These are phyloP conservation scores for Calocera viscosa DNA, from an alignment of 768 basidiomycete species.

Conservation along the genomic window DNA sequence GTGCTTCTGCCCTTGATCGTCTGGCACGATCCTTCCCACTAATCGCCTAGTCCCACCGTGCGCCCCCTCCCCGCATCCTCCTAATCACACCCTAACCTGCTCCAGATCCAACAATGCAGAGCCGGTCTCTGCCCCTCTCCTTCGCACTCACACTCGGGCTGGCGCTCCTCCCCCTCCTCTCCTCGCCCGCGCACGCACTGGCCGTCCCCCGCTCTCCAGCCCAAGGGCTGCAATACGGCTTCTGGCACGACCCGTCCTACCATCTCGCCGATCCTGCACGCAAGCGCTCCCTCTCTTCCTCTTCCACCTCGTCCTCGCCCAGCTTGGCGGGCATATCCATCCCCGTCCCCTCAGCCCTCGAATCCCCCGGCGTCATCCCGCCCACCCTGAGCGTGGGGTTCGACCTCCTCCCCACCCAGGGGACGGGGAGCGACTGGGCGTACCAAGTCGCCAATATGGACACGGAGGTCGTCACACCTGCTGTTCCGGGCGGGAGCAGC, in stretches of 20 bases:
- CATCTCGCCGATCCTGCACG: background rate
- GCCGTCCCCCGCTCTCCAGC: background rate
- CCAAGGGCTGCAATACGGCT: background rate
- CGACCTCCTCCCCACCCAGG: background rate
- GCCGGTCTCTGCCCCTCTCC: background rate
- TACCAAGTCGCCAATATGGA: background rate
- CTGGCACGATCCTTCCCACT: no score
- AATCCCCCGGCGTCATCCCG: background rate
- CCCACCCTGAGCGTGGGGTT: slow-evolving; percentile 2
- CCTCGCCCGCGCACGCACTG: background rate
- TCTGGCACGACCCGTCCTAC: background rate
- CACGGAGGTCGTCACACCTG: background rate
- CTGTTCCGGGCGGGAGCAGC: background rate
- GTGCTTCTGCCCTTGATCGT: no score
- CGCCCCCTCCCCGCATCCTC: no score
- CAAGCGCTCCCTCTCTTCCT: background rate
- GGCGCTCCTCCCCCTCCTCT: background rate
- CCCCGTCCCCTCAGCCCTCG: background rate
- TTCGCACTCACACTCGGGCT: background rate
- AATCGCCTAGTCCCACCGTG: no score
- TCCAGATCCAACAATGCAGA: background rate
- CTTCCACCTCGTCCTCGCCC: background rate
- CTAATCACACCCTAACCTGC: no score
- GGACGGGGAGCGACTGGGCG: background rate
- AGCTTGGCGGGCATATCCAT: background rate